Conservation (phyloP, 2,329 filamentous ascomycete species). For the Aspergillus transmontanensis region DNA sequence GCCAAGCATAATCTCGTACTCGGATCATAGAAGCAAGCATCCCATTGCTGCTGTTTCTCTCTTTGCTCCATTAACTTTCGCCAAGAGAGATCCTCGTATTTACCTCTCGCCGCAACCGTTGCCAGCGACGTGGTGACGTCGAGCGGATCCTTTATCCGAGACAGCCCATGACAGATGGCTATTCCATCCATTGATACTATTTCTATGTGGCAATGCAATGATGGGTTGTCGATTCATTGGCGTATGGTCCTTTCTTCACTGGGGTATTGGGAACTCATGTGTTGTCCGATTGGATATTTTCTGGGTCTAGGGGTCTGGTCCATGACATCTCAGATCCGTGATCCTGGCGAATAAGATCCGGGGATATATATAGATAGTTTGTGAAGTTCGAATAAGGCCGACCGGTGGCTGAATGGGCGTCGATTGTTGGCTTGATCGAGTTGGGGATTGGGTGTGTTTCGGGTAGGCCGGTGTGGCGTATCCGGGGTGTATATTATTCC, state of each 20-base stretch:
- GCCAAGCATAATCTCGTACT: background rate
- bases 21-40: background rate
- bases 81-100: slow-evolving; percentile 3
- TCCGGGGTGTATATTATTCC: background rate
- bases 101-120: background rate
- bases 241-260: background rate
- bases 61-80: background rate
- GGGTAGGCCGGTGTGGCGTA: background rate
- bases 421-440: background rate
- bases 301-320: background rate
- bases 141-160: background rate
- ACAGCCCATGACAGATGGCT: background rate
- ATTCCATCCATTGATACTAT: background rate
- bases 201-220: background rate
- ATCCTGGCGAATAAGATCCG: background rate
- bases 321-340: background rate
- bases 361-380: background rate
- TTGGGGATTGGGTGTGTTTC: background rate
- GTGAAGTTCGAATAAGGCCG: background rate
- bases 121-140: background rate
- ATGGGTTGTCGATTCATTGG: background rate
- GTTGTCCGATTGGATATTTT: background rate
- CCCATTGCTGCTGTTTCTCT: background rate
- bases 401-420: background rate
- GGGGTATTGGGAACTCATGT: background rate